phyloP scores from a whole-genome alignment of 805 yeast genomes.

The Metschnikowia reukaufii region DNA sequence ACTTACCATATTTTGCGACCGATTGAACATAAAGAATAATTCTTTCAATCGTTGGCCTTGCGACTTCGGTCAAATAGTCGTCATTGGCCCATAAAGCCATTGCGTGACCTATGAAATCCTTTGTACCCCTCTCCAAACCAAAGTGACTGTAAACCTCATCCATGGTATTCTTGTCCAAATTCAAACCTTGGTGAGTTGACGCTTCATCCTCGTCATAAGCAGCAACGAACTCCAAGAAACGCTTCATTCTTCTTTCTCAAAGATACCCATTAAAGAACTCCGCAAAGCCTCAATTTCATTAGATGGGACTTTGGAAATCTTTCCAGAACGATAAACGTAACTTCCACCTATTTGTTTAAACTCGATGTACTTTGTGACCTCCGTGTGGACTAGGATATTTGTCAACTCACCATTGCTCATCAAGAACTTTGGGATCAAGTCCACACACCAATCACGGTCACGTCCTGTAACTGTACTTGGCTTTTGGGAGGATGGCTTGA shows the following conservation, averaged over 20 bases:
- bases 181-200: constrained; percentile 80
- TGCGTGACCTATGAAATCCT: constrained; percentile 96
- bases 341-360: constrained; percentile 97
- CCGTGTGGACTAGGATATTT: constrained; percentile 91
- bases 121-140: constrained; percentile 89
- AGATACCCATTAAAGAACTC: constrained; percentile 91
- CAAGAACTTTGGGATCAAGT: constrained; percentile 91
- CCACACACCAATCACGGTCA: constrained; percentile 97
- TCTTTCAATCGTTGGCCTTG: constrained; percentile 88
- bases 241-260: constrained; percentile 95
- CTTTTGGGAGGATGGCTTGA: constrained; percentile 71
- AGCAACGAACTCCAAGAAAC: constrained; percentile 84
- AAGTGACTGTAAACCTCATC: constrained; percentile 85
- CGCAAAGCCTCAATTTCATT: constrained; percentile 87
- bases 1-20: constrained; percentile 92
- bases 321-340: constrained; percentile 85
- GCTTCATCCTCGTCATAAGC: constrained; percentile 75
- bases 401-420: constrained; percentile 98
- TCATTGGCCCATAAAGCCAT: constrained; percentile 98
- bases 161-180: constrained; percentile 87
- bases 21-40: constrained; percentile 82
- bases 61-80: constrained; percentile 79
- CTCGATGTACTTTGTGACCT: constrained; percentile 93
- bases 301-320: constrained; percentile 92
- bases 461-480: constrained; percentile 76